These are phyloP conservation scores for Aegle marmelos DNA, from an alignment of 345 rosid genomes.

Conservation along the genomic window DNA sequence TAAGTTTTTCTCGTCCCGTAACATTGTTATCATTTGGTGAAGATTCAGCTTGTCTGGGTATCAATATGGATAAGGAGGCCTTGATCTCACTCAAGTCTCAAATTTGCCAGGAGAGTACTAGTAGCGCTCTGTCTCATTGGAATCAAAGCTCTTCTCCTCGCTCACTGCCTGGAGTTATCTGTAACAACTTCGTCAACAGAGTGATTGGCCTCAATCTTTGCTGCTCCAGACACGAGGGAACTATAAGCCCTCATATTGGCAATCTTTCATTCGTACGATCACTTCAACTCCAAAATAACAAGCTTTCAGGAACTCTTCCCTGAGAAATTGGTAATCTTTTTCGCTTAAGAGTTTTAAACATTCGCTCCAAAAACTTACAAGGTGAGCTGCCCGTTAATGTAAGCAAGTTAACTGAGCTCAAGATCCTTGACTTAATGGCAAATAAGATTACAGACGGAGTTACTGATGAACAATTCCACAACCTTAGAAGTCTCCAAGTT, in stretches of 20 bases:
- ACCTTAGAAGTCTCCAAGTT: conserved; percentile 24
- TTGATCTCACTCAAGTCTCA: conserved; percentile 44
- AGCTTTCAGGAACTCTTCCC: conserved; percentile 36
- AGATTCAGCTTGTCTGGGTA: conserved; percentile 16
- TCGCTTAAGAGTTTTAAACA: conserved; percentile 36
- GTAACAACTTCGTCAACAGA: conserved; percentile 27
- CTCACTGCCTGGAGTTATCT: conserved; percentile 48
- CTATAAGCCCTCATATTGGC: conserved; percentile 42
- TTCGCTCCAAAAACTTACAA: conserved; percentile 37
- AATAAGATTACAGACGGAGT: conserved; percentile 35
- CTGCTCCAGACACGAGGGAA: conserved; percentile 28
- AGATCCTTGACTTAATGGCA: conserved; percentile 31
- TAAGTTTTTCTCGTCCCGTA: conserved; percentile 1
- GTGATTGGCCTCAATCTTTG: conserved; percentile 34
- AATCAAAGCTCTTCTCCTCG: conserved; percentile 34
- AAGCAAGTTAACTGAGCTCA: conserved; percentile 33
- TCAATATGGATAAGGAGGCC: conserved; percentile 35
- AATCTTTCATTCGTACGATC: conserved; percentile 45
- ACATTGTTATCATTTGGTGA: conserved; percentile 3
- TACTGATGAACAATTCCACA: conserved; percentile 20
- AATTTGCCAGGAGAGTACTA: conserved; percentile 13
- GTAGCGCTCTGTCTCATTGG: conserved; percentile 35
- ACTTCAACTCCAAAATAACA: conserved; percentile 43
- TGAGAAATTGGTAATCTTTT: conserved; percentile 35
- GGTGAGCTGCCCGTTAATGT: conserved; percentile 37